Evolutionary conservation across 352 stramenopile genomes (phyloP).

Genomic region (Pythium aquatile): DNA sequence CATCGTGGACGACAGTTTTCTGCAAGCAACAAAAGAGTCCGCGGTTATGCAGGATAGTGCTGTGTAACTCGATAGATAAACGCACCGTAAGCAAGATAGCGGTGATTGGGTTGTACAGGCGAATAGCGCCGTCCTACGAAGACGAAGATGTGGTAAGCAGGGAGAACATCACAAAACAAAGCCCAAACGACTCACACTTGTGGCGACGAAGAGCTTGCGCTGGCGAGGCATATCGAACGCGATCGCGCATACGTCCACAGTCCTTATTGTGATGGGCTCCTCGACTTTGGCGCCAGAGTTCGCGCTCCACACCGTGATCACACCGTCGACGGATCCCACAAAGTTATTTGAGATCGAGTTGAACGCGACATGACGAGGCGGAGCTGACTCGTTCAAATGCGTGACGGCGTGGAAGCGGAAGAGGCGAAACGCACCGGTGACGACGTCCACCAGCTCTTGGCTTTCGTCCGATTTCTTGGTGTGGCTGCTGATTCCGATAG

Average conservation of each 20-base stretch:
- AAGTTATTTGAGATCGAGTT: slow-evolving; percentile 63
- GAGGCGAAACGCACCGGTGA: slow-evolving; percentile 53
- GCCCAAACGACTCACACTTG: slow-evolving; percentile 40
- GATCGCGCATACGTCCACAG: slow-evolving; percentile 57
- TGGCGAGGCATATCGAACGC: slow-evolving; percentile 59
- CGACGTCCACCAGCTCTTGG: slow-evolving; percentile 41
- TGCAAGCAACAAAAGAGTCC: slow-evolving; percentile 19
- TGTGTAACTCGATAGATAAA: background rate
- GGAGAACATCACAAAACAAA: background rate
- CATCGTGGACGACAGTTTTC: slow-evolving; percentile 57
- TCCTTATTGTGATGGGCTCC: slow-evolving; percentile 43
- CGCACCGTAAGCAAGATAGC: slow-evolving; percentile 47
- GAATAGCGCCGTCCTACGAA: slow-evolving; percentile 53
- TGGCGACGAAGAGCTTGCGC: slow-evolving; percentile 68
- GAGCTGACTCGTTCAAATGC: slow-evolving; percentile 34
- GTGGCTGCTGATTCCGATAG: slow-evolving; percentile 7
- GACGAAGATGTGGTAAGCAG: too few relatives aligned
- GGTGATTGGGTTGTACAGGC: slow-evolving; percentile 70
- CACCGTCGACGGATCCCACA: slow-evolving; percentile 50
- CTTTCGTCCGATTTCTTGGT: slow-evolving; percentile 19
- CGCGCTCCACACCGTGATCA: slow-evolving; percentile 65
- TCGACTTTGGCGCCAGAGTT: slow-evolving; percentile 63
- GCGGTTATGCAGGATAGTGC: background rate
- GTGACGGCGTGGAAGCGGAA: slow-evolving; percentile 49
- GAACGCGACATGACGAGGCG: slow-evolving; percentile 49